Base-by-base conservation (phyloP, 1,284 basidiomycete species). In the Malassezia vespertilionis region DNA sequence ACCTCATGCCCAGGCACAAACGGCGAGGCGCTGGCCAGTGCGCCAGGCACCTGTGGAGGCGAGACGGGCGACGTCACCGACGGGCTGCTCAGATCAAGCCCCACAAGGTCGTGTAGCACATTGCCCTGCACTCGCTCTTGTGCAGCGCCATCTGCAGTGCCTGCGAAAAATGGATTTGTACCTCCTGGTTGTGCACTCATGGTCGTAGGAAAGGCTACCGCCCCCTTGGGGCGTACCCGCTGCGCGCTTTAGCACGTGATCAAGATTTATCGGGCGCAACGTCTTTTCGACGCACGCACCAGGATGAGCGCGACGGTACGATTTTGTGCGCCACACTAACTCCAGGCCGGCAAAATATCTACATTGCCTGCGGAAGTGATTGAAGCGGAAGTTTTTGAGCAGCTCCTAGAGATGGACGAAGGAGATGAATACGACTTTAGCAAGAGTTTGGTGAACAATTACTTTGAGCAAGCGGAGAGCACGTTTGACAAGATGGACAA, bases 321-420 rank as follows among this genome's bases (percentile, higher is more conserved):
- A 31, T 21, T 17, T 14, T 28, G 6, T 15, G 20, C 12, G 27
- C 15, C 7, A 24, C 31, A 27, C 7, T 21, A 41, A 23, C 20
- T n/a, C n/a, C n/a, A n/a, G n/a, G n/a, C n/a, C n/a, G n/a, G n/a
- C 22, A 33, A 36, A 26, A 35, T 23, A 5, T 26, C 26, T 7
- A 11, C 33, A 15, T 33, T 44, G 11, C 48, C 48, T 3, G 14
- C 33, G 3, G 44, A 51, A 31, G 43, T 77, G 51, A 81, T 91
- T 69, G 80, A 90, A 68, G 79, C 81, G 77, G 81, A 83, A 3
- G 82, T 79, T 24, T 87, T 91, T 69, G 66, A 72, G 21, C 88
- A 93, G 73, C 81, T 93, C 56, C 78, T 88, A 58, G 88, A 93
- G 50, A 79, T 93, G 72, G 88, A 90, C 71, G 88, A 89, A 26